Percentiles rank a stretch among this genome's conserved stretches.
These are phyloP conservation scores for Fraxinus nigra DNA, from an alignment of 305 asterid species.

Conservation along the genomic window DNA sequence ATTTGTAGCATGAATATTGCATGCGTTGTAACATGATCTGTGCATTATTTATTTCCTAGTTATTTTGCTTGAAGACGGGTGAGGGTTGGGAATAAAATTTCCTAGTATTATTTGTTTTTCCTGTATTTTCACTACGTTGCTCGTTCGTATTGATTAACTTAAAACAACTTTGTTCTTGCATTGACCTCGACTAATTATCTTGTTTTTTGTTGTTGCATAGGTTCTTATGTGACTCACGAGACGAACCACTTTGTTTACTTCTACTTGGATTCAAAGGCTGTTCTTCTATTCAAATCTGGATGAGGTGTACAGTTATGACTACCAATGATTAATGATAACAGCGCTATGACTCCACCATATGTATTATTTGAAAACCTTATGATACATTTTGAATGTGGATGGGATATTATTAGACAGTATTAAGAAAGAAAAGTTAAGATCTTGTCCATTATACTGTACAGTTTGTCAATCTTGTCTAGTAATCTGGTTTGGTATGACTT, in stretches of 20 bases:
- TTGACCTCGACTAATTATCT: slow-evolving; percentile 14
- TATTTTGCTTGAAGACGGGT: neutral
- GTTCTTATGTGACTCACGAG: slow-evolving; percentile 98
- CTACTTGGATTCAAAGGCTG: slow-evolving; percentile 94
- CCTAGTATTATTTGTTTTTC: neutral
- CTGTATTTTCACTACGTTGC: neutral
- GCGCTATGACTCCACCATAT: slow-evolving; percentile 34
- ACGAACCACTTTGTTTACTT: slow-evolving; percentile 98
- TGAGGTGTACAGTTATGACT: slow-evolving; percentile 39
- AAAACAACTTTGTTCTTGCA: neutral
- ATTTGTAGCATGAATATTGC: neutral
- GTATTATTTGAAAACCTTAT: slow-evolving; percentile 41
- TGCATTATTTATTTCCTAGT: neutral
- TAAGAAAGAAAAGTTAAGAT: neutral
- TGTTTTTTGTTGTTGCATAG: slow-evolving; percentile 32
- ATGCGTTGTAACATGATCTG: neutral
- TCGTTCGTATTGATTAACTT: neutral
- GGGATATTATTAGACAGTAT: neutral
- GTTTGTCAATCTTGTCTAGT: slow-evolving; percentile 3
- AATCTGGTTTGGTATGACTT: neutral
- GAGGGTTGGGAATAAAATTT: neutral
- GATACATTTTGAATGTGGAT: slow-evolving; percentile 21
- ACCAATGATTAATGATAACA: slow-evolving; percentile 17
- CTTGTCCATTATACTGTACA: neutral
- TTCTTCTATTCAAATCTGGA: slow-evolving; percentile 95